Conservation (phyloP, 805 yeast species). For the Isabelozyma gotoi region DNA sequence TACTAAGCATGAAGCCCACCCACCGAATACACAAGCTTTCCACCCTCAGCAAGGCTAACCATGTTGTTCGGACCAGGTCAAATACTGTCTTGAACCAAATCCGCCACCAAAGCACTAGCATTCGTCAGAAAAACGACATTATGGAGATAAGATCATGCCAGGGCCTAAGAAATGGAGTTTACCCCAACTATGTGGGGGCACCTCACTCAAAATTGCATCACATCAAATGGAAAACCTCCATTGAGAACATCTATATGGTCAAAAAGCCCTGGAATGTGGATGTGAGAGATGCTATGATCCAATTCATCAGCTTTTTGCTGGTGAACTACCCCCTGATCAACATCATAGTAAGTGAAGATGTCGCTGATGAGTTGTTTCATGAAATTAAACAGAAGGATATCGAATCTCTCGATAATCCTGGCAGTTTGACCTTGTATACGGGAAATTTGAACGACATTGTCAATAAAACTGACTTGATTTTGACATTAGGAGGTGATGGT, state of each 20-base stretch:
- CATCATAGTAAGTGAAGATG: slow-evolving; percentile 73
- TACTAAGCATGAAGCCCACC: neutral
- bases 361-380: slow-evolving; percentile 62
- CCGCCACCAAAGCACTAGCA: neutral
- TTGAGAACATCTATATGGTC: slow-evolving; percentile 73
- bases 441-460: slow-evolving; percentile 60
- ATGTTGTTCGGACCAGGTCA: neutral
- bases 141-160: slow-evolving; percentile 13
- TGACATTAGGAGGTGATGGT: slow-evolving; percentile 96
- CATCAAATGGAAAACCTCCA: slow-evolving; percentile 69
- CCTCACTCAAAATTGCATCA: slow-evolving; percentile 62
- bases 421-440: slow-evolving; percentile 36
- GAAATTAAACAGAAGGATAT: slow-evolving; percentile 16
- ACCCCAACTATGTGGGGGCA: slow-evolving; percentile 54
- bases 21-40: neutral
- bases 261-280: slow-evolving; percentile 78
- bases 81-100: neutral
- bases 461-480: slow-evolving; percentile 71
- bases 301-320: slow-evolving; percentile 62
- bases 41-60: too few relatives aligned
- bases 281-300: slow-evolving; percentile 65
- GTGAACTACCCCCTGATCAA: slow-evolving; percentile 67
- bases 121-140: slow-evolving; percentile 1
- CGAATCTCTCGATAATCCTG: slow-evolving; percentile 16
- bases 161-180: slow-evolving; percentile 12